Percentiles rank a stretch among this genome's conserved stretches.
These are phyloP conservation scores for Phytophthora sansomeana DNA, from an alignment of 352 stramenopile genomes.

Conservation along the genomic window DNA sequence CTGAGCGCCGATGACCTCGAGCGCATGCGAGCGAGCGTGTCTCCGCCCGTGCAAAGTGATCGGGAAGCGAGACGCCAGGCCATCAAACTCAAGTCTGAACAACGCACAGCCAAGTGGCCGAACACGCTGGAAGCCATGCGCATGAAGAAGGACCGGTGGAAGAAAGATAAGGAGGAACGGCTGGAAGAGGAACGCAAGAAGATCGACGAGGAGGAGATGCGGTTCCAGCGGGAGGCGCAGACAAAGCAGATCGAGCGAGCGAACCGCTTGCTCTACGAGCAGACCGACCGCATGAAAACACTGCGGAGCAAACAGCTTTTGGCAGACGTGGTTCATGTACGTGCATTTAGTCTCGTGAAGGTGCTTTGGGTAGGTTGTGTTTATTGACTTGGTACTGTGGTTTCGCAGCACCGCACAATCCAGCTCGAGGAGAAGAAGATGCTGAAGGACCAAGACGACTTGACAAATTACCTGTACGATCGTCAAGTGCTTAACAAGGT, in stretches of 20 bases:
- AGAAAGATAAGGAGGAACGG: constrained; percentile 89
- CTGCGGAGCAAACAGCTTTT: constrained; percentile 88
- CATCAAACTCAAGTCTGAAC: constrained; percentile 82
- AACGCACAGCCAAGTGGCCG: constrained; percentile 88
- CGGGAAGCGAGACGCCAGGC: constrained; percentile 65
- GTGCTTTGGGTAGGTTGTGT: not conserved
- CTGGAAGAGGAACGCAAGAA: constrained; percentile 79
- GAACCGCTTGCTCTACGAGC: constrained; percentile 89
- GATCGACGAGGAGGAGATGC: constrained; percentile 82
- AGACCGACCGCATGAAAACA: constrained; percentile 94
- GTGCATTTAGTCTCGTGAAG: constrained; percentile 9
- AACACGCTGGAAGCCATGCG: constrained; percentile 93
- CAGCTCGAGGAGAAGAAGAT: constrained; percentile 78
- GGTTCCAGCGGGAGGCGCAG: constrained; percentile 71
- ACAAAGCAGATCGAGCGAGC: constrained; percentile 88
- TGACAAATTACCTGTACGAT: constrained; percentile 63
- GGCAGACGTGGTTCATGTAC: constrained; percentile 82
- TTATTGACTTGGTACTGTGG: not conserved
- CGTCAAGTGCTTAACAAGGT: constrained; percentile 61
- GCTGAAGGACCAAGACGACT: constrained; percentile 69
- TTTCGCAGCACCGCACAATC: constrained; percentile 69
- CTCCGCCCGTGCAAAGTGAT: constrained; percentile 66
- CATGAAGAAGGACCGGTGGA: constrained; percentile 91
- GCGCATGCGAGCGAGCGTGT: constrained; percentile 78
- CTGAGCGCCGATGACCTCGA: constrained; percentile 71